Percentiles rank a stretch among this genome's conserved stretches.
phyloP scores from a whole-genome alignment of 1,284 basidiomycete species.

The Leccinum pachyderme region DNA sequence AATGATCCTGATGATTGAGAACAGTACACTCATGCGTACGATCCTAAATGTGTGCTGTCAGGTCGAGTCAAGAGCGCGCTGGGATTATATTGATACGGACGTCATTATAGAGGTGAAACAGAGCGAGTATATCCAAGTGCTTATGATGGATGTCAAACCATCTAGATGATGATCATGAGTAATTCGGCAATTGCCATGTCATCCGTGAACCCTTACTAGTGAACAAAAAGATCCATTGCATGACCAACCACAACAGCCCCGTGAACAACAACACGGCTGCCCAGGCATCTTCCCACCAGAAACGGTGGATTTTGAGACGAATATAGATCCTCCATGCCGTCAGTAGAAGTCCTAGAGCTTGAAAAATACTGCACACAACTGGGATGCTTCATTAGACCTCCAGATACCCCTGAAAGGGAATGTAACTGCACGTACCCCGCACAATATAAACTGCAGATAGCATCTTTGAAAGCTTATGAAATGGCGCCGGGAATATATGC shows the following conservation, averaged over 20 bases:
- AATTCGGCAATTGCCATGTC: background rate
- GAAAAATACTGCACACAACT: conserved; percentile 15
- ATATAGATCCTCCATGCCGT: conserved; percentile 23
- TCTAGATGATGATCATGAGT: conserved; percentile 1
- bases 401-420: background rate
- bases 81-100: conserved; percentile 3
- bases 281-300: conserved; percentile 27
- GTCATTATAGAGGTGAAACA: conserved; percentile 11
- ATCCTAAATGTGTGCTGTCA: conserved; percentile 8
- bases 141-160: conserved; percentile 7
- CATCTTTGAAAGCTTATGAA: background rate
- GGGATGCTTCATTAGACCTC: background rate
- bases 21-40: conserved; percentile 18
- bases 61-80: background rate
- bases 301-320: conserved; percentile 23
- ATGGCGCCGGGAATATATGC: background rate
- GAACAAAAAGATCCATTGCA: conserved; percentile 12
- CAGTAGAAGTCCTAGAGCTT: conserved; percentile 15
- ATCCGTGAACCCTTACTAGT: conserved; percentile 7
- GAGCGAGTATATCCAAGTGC: conserved; percentile 12
- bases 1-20: conserved; percentile 22
- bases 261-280: conserved; percentile 12
- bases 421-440: conserved; percentile 4
- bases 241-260: conserved; percentile 11
- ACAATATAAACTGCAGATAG: conserved; percentile 6